Evolutionary conservation across 768 basidiomycete genomes (phyloP), one percentile per base, ranked within the genome.

Genomic region (Termitomyces heimii): DNA sequence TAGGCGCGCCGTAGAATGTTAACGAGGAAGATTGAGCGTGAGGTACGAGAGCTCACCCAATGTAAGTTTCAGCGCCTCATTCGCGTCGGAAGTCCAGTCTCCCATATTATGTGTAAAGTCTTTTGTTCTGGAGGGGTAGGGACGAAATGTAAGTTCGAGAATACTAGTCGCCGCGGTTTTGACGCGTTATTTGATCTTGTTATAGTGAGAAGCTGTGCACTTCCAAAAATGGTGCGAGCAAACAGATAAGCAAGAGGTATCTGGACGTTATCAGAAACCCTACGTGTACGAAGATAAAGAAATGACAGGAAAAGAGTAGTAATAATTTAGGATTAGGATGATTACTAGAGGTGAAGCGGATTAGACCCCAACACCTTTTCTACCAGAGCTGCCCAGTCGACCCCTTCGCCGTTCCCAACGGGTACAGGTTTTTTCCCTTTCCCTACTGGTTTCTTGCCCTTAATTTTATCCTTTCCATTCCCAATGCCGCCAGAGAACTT

Each of bases 1-100:
- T 49, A 47, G 50, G 57, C 46, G 51, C 51, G 55, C 43, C 55
- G 24, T 9, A 48, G 18, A 13, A 34, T 31, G 24, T 50, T 7
- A 48, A 13, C 2, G 22, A 37, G 8, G 16, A 16, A 45, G 37
- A 32, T 43, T 34, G 3, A 4, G 37, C 24, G 52, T 7, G 20
- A n/a, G 28, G n/a, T 22, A 2, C 10, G 13, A 18, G 22, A 54
- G 71, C 74, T 58, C 63, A 94, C 94, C 87, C 31, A 96, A 73
- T 52, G 86, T 88, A 34, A 97, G 76, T 8, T 75, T 75, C 10
- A 97, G 73, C 0, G 88, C 89, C 57, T 90, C 82, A 67, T 87
- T 93, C 32, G 92, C 85, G 71, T 91, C 82, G 6, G 82, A 70
- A 0, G 93, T 87, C 92, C 92, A 97, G 65, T 84, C 82, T 28